phyloP scores from a whole-genome alignment of 1,139 yeast genomes.

The Ogataea hybrid region DNA sequence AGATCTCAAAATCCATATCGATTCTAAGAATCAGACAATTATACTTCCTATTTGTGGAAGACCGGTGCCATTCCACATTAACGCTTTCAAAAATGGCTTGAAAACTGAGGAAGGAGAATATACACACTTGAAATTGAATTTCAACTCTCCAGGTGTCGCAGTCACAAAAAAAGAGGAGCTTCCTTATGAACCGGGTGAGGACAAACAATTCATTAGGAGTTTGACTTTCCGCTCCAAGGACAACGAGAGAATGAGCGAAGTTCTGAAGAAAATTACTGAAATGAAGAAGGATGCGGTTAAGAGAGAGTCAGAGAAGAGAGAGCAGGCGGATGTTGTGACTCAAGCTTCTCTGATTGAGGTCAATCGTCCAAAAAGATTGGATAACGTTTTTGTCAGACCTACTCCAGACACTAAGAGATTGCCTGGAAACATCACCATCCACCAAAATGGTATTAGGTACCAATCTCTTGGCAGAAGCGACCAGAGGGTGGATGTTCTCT shows the following conservation, averaged over 20 bases:
- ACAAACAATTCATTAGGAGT: constrained; percentile 82
- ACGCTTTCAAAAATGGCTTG: constrained; percentile 90
- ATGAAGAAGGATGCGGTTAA: constrained; percentile 90
- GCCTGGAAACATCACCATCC: constrained; percentile 88
- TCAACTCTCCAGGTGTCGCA: constrained; percentile 85
- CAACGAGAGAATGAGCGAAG: constrained; percentile 88
- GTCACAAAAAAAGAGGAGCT: constrained; percentile 70
- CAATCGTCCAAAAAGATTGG: constrained; percentile 80
- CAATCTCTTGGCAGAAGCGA: constrained; percentile 81
- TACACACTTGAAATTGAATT: constrained; percentile 85
- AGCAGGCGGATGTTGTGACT: constrained; percentile 90
- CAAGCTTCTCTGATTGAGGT: constrained; percentile 87
- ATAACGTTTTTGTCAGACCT: constrained; percentile 88
- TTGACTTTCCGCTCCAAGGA: constrained; percentile 89
- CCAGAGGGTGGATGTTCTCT: constrained; percentile 83
- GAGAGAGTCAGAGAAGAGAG: constrained; percentile 87
- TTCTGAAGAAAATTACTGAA: constrained; percentile 86
- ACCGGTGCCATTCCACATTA: constrained; percentile 97
- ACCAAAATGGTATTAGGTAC: constrained; percentile 94
- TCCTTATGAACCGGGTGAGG: constrained; percentile 88
- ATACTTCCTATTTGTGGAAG: constrained; percentile 91
- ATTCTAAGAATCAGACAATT: constrained; percentile 83
- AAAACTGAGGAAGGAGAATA: constrained; percentile 96
- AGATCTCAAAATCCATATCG: constrained; percentile 86
- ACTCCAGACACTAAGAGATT: constrained; percentile 95